Evolutionary conservation across 179 eudicot genomes (phyloP).

Genomic region (Beta lomatogona): DNA sequence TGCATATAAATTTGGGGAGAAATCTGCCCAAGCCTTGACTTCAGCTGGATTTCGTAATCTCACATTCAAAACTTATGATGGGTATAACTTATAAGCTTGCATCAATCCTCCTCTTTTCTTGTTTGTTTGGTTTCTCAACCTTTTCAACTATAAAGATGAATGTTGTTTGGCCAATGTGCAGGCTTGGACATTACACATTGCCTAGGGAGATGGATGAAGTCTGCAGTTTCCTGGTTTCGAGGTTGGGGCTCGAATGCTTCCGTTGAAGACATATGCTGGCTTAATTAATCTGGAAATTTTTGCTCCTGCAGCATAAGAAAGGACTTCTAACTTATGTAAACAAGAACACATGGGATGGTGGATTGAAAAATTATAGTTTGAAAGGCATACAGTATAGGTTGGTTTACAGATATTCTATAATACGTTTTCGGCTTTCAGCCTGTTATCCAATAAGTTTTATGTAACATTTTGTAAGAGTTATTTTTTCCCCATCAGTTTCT

Average conservation of each 20-base stretch:
- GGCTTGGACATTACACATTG: conserved; percentile 86
- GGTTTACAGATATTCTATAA: conserved; percentile 22
- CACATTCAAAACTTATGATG: conserved; percentile 64
- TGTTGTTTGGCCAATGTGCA: conserved; percentile 33
- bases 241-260: conserved; percentile 55
- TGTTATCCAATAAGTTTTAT: conserved; percentile 29
- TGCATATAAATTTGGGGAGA: conserved; percentile 65
- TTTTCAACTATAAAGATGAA: not conserved
- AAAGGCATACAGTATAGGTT: conserved; percentile 32
- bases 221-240: conserved; percentile 55
- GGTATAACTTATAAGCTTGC: conserved; percentile 43
- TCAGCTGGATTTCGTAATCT: conserved; percentile 76
- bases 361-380: conserved; percentile 24
- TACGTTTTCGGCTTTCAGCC: conserved; percentile 26
- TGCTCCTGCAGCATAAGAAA: not conserved
- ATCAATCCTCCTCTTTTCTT: not conserved
- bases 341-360: conserved; percentile 15
- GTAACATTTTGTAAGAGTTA: conserved; percentile 13
- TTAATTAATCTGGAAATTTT: not conserved
- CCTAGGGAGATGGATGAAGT: conserved; percentile 93
- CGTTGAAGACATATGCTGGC: conserved; percentile 12
- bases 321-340: conserved; percentile 11
- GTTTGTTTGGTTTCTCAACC: not conserved
- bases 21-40: conserved; percentile 59
- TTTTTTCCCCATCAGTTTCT: conserved; percentile 4